Conservation (phyloP, 768 basidiomycete species). For the Rhizopogon roseolus region DNA sequence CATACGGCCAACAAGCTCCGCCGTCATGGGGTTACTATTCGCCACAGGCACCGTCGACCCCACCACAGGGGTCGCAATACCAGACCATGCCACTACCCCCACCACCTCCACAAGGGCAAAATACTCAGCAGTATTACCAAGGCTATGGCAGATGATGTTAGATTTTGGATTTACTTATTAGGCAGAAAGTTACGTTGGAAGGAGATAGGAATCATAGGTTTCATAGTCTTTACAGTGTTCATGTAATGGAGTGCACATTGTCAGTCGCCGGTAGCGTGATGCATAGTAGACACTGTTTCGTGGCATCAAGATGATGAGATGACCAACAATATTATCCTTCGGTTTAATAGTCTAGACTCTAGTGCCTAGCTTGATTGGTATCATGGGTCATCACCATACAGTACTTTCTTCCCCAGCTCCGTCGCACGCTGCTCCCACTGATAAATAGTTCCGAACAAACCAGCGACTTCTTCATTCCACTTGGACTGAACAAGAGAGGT, state of each 20-base stretch:
- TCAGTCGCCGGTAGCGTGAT: neutral
- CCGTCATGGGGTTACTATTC: conserved; percentile 23
- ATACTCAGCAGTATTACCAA: conserved; percentile 21
- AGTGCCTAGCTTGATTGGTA: neutral
- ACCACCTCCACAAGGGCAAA: conserved; percentile 27
- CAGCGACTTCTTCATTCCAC: conserved; percentile 58
- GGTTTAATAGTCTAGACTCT: conserved; percentile 4
- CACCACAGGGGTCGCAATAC: conserved; percentile 20
- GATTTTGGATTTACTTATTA: neutral
- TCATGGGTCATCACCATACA: conserved; percentile 34
- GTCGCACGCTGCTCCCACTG: conserved; percentile 42
- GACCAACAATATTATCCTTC: neutral
- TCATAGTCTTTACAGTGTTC: neutral
- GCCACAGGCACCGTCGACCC: conserved; percentile 15
- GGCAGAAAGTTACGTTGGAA: neutral
- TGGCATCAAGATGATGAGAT: neutral
- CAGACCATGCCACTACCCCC: conserved; percentile 23
- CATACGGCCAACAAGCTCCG: conserved; percentile 14
- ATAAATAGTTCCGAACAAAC: conserved; percentile 37
- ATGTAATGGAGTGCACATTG: neutral
- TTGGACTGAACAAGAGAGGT: conserved; percentile 41
- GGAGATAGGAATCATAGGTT: neutral
- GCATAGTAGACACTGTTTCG: neutral
- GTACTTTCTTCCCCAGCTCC: conserved; percentile 40
- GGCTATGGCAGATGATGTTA: conserved; percentile 22